Evolutionary conservation across 2,329 filamentous ascomycete species (phyloP).

Genomic region (Ophiostoma himal-ulmi): DNA sequence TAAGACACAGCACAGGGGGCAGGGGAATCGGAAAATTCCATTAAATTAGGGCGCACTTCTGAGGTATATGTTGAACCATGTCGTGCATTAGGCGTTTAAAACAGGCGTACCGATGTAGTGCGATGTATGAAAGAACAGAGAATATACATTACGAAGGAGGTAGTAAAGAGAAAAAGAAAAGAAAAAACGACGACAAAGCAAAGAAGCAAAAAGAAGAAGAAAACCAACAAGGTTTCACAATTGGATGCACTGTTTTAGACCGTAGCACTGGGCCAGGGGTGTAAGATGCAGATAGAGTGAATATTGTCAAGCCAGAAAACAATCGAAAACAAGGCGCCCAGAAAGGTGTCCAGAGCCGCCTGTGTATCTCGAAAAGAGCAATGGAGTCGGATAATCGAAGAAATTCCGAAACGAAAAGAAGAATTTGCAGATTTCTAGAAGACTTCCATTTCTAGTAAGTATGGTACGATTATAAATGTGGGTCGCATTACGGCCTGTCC

Average conservation of each 20-base stretch:
- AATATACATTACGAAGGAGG: background rate
- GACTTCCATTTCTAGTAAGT: slow-evolving; percentile 18
- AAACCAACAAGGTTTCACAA: background rate
- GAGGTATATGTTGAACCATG: background rate
- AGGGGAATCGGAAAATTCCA: background rate
- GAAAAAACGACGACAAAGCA: background rate
- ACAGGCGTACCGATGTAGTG: background rate
- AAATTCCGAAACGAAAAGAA: background rate
- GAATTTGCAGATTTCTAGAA: slow-evolving; percentile 23
- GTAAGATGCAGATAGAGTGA: background rate
- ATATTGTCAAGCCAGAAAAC: too few relatives aligned
- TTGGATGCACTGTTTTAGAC: background rate
- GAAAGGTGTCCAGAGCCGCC: background rate
- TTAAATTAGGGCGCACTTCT: background rate
- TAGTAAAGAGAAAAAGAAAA: background rate
- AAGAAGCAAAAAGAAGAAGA: background rate
- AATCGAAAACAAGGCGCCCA: background rate
- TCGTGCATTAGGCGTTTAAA: background rate
- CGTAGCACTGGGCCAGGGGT: background rate
- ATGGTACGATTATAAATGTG: background rate
- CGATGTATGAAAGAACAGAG: too few relatives aligned
- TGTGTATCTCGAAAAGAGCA: background rate
- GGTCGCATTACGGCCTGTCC: slow-evolving; percentile 19
- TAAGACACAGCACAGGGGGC: too few relatives aligned
- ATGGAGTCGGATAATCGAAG: background rate